These are phyloP conservation scores for Fraxinus dipetala DNA, from an alignment of 305 asterid species.

Conservation along the genomic window DNA sequence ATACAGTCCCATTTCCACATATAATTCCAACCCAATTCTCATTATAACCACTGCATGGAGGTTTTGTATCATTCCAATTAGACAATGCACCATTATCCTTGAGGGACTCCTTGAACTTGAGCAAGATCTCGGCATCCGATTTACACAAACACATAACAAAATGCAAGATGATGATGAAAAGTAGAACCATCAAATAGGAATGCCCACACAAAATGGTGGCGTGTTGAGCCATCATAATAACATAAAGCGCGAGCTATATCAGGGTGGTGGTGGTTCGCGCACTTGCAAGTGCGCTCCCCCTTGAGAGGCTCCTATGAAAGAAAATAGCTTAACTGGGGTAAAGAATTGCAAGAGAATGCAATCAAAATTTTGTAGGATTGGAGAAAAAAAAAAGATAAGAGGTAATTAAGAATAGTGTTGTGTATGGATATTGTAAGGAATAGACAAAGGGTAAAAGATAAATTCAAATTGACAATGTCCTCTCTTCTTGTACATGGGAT, in stretches of 20 bases:
- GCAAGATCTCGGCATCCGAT: constrained; percentile 40
- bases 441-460: constrained; percentile 22
- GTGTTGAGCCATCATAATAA: constrained; percentile 19
- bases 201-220: neutral
- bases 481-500: constrained; percentile 16
- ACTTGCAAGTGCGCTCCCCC: constrained; percentile 31
- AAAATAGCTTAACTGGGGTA: constrained; percentile 20
- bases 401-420: constrained; percentile 14
- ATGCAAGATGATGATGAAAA: constrained; percentile 16
- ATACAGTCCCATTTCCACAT: constrained; percentile 43
- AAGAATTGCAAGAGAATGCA: constrained; percentile 20
- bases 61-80: constrained; percentile 31
- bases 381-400: neutral
- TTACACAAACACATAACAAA: constrained; percentile 5
- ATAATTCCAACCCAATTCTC: constrained; percentile 49
- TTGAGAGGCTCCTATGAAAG: constrained; percentile 15
- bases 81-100: constrained; percentile 26
- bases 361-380: constrained; percentile 14
- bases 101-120: constrained; percentile 49
- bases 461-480: constrained; percentile 18
- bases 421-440: neutral
- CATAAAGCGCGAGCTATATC: neutral
- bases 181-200: neutral
- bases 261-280: constrained; percentile 31
- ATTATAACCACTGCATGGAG: constrained; percentile 45